Conservation (phyloP, 2,329 filamentous ascomycete genomes). For the Fusarium miscanthi region DNA sequence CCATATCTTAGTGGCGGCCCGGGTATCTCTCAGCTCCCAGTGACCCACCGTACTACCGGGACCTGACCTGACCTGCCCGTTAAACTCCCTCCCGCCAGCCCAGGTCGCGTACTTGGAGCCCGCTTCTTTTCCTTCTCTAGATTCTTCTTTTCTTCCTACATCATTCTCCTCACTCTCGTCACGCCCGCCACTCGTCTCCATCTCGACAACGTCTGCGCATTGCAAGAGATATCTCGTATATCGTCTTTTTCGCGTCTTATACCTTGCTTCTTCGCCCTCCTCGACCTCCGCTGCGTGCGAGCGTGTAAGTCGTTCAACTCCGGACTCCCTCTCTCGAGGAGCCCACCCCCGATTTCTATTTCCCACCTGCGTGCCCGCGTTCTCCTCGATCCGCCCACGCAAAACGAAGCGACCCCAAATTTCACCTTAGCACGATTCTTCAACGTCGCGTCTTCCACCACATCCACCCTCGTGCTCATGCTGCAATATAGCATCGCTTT, state of each 20-base stretch:
- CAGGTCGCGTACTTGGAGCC: constrained; percentile 43
- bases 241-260: constrained; percentile 31
- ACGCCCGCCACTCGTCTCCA: constrained; percentile 17
- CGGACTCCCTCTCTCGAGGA: constrained; percentile 35
- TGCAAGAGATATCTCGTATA: constrained; percentile 4
- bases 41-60: constrained; percentile 43
- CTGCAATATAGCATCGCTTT: constrained; percentile 27
- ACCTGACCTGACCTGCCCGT: constrained; percentile 42
- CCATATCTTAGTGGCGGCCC: not conserved
- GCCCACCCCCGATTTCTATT: constrained; percentile 39
- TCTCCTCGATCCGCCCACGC: constrained; percentile 31
- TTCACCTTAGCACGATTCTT: constrained; percentile 22
- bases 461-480: constrained; percentile 30
- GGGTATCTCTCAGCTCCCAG: constrained; percentile 20
- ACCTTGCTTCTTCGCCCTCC: constrained; percentile 22
- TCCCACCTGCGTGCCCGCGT: constrained; percentile 40
- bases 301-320: constrained; percentile 50
- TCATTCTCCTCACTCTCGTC: constrained; percentile 17
- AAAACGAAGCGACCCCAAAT: constrained; percentile 29
- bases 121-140: constrained; percentile 39
- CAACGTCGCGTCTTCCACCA: constrained; percentile 19
- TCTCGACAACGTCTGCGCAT: not conserved
- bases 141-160: constrained; percentile 36
- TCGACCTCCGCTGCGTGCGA: constrained; percentile 11
- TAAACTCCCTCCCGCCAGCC: constrained; percentile 37